Evolutionary conservation across 2,329 filamentous ascomycete genomes (phyloP).

Genomic region (Aspergillus tamarii): DNA sequence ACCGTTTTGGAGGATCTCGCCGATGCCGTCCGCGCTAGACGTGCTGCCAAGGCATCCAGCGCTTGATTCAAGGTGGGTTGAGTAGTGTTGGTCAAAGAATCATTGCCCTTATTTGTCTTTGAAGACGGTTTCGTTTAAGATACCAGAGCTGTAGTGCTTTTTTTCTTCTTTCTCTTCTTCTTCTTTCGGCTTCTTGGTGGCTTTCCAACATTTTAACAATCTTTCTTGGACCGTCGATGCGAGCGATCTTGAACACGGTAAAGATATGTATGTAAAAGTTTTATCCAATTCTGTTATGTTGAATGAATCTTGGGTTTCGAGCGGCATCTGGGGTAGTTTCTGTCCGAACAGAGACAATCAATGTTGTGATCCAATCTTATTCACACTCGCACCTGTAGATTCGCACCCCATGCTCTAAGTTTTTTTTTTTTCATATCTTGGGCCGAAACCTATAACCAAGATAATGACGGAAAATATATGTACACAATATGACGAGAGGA

Average conservation of each 20-base stretch:
- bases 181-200: slow-evolving; percentile 11
- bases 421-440: slow-evolving; percentile 5
- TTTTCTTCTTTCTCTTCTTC: slow-evolving; percentile 9
- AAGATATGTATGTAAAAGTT: background rate
- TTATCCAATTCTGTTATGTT: background rate
- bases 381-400: slow-evolving; percentile 1
- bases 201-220: background rate
- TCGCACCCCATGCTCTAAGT: slow-evolving; percentile 13
- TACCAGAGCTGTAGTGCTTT: slow-evolving; percentile 23
- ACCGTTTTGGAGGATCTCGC: slow-evolving; percentile 82
- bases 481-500: slow-evolving; percentile 36
- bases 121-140: slow-evolving; percentile 22
- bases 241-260: background rate
- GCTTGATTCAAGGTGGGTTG: slow-evolving; percentile 29
- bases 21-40: slow-evolving; percentile 75
- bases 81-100: background rate
- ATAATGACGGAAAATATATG: slow-evolving; percentile 26
- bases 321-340: background rate
- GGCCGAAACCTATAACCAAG: slow-evolving; percentile 10
- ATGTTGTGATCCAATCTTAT: background rate
- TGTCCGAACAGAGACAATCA: background rate
- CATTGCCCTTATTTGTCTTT: slow-evolving; percentile 14
- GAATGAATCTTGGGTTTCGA: background rate
- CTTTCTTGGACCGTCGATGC: background rate
- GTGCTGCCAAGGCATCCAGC: slow-evolving; percentile 51